Base-by-base conservation (phyloP, 1,284 basidiomycete genomes). In the Sporisorium iseilematis-ciliati region DNA sequence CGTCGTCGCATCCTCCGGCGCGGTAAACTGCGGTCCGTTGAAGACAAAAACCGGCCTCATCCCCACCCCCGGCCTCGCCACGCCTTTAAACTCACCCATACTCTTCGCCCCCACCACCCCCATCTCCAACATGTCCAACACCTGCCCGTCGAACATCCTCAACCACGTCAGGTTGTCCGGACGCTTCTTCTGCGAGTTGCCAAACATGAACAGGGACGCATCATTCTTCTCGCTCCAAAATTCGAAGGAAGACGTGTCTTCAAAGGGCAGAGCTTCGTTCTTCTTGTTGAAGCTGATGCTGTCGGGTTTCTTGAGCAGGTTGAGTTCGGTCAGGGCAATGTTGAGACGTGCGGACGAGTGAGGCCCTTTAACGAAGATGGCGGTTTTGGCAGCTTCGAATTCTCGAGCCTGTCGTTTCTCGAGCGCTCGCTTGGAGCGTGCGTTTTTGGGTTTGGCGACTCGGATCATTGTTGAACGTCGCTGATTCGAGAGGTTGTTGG, bases 171-270 rank as follows among this genome's bases (percentile, higher is more conserved):
- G 85, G 58, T 93, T 92, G 82, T 98, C 89, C 16, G 95, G 95
- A 57, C 95, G 88, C 86, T 99, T 99, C 88, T 99, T 99, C 53
- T 91, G 93, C 82, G 92, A 93, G 82, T 95, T 92, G 1, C 94
- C 96, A 45, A 98, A 88, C 14, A 97, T 87, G 83, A 98, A 97
- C 81, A 99, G 88, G 4, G 91, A 91, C 1, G 95, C 95, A 80
- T 99, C 97, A 87, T 99, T 99, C 88, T 99, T 99, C 40, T 88
- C 83, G 1, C 91, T 88, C 93, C 95, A 99, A 86, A 99, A 99
- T 79, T 94, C 94, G 62, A 99, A 93, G 92, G 16, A 89, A 82
- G 75, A 73, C 1, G 78, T 72, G 70, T 94, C 90, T 81, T 97
- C 96, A 84, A 99, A 98, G 2, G 97, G 97, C 54, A 92, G 91